Percentiles rank a stretch among this genome's conserved stretches.
phyloP scores from a whole-genome alignment of 108 stramenopile genomes.

The Nannochloropsis salina region DNA sequence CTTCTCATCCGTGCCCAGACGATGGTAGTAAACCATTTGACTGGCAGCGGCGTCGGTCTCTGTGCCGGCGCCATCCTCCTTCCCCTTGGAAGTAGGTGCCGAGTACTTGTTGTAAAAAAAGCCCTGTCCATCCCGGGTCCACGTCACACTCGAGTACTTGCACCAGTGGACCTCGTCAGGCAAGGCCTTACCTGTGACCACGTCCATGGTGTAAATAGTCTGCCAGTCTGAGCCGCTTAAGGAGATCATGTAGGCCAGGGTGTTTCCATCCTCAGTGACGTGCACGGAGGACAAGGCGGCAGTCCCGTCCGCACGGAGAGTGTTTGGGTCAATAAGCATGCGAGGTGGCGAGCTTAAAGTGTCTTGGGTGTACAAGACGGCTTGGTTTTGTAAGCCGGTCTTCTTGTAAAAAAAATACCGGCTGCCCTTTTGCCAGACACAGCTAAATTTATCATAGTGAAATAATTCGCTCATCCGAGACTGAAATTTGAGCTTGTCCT shows the following conservation, averaged over 20 bases:
- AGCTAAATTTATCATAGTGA: constrained; percentile 47
- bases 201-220: constrained; percentile 34
- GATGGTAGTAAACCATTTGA: constrained; percentile 31
- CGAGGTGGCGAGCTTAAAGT: constrained; percentile 22
- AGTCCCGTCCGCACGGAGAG: constrained; percentile 36
- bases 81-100: constrained; percentile 21
- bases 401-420: constrained; percentile 44
- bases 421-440: constrained; percentile 40
- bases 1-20: constrained; percentile 24
- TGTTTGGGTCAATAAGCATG: constrained; percentile 47
- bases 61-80: constrained; percentile 36
- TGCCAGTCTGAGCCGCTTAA: constrained; percentile 42
- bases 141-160: constrained; percentile 36
- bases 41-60: constrained; percentile 32
- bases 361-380: constrained; percentile 44
- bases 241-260: constrained; percentile 46
- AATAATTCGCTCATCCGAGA: constrained; percentile 33
- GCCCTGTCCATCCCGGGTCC: constrained; percentile 4
- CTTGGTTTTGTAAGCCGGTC: constrained; percentile 44
- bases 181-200: constrained; percentile 31
- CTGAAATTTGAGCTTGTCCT: neutral
- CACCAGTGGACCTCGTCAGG: constrained; percentile 30
- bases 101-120: constrained; percentile 32
- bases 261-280: constrained; percentile 40
- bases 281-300: constrained; percentile 26